Conservation (phyloP, 129 eudicot species). For the Arctium minus region DNA sequence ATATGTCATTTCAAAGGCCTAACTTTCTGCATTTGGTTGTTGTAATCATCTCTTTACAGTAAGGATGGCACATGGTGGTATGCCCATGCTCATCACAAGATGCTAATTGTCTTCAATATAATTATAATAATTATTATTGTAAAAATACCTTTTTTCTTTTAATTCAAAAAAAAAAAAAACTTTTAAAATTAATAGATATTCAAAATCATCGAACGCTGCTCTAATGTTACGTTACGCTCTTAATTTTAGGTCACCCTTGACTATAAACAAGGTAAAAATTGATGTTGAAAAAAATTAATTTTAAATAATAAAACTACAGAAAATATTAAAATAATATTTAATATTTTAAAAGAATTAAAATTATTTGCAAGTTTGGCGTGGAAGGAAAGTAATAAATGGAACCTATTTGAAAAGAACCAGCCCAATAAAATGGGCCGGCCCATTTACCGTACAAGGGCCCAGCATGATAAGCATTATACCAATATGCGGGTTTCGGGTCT, state of each 20-base stretch:
- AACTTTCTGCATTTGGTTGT: constrained; percentile 46
- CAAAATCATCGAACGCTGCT: background rate
- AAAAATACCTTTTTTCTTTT: background rate
- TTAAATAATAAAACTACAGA: too few species aligned
- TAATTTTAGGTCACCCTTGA: too few species aligned
- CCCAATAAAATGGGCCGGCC: background rate
- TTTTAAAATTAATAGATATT: background rate
- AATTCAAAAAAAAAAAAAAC: background rate
- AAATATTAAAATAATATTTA: too few species aligned
- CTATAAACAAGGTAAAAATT: too few species aligned
- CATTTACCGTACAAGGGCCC: background rate
- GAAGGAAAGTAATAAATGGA: background rate
- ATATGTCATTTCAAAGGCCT: constrained; percentile 44
- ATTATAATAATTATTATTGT: background rate
- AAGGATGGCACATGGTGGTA: constrained; percentile 65
- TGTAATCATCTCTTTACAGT: constrained; percentile 66
- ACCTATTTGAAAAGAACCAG: background rate
- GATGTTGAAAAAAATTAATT: background rate
- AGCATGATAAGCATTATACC: background rate
- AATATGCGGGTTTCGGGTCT: background rate
- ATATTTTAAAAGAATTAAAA: background rate
- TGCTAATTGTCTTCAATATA: constrained; percentile 44
- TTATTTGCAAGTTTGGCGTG: background rate
- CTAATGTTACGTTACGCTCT: too few species aligned
- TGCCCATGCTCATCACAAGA: constrained; percentile 45